These are phyloP conservation scores for Amanita molliuscula DNA, from an alignment of 768 basidiomycete species.

Conservation along the genomic window DNA sequence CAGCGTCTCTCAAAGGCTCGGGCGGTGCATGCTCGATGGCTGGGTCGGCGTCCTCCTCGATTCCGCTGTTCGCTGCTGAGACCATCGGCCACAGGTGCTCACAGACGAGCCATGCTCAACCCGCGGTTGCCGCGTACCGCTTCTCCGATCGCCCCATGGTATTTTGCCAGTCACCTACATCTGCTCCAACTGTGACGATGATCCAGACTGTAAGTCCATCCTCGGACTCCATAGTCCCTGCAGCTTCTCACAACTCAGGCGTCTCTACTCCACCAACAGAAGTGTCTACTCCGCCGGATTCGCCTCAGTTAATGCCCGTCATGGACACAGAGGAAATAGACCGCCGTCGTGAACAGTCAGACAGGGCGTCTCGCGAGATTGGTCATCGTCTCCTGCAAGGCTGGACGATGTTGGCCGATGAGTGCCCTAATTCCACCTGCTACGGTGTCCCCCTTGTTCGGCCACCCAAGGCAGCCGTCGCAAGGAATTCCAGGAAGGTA, in stretches of 20 bases:
- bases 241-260: no score
- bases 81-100: background rate
- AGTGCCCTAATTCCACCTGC: slow-evolving; percentile 61
- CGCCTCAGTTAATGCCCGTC: slow-evolving; percentile 54
- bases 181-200: slow-evolving; percentile 56
- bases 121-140: slow-evolving; percentile 48
- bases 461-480: slow-evolving; percentile 52
- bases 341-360: slow-evolving; percentile 71
- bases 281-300: slow-evolving; percentile 47
- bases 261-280: slow-evolving; percentile 82
- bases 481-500: slow-evolving; percentile 61
- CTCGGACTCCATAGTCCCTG: background rate
- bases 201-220: slow-evolving; percentile 17
- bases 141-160: slow-evolving; percentile 61
- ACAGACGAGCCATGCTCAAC: slow-evolving; percentile 38
- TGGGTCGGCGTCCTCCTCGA: slow-evolving; percentile 38
- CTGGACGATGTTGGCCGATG: slow-evolving; percentile 87
- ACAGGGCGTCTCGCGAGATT: slow-evolving; percentile 69
- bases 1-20: slow-evolving; percentile 53
- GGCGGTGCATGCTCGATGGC: slow-evolving; percentile 67
- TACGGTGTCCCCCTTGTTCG: slow-evolving; percentile 80
- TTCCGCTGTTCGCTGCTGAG: background rate
- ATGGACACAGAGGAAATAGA: slow-evolving; percentile 55
- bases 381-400: slow-evolving; percentile 69
- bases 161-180: slow-evolving; percentile 34